phyloP scores from a whole-genome alignment of 225 moss, liverwort and hornwort species.

The Rhytidiadelphus loreus region DNA sequence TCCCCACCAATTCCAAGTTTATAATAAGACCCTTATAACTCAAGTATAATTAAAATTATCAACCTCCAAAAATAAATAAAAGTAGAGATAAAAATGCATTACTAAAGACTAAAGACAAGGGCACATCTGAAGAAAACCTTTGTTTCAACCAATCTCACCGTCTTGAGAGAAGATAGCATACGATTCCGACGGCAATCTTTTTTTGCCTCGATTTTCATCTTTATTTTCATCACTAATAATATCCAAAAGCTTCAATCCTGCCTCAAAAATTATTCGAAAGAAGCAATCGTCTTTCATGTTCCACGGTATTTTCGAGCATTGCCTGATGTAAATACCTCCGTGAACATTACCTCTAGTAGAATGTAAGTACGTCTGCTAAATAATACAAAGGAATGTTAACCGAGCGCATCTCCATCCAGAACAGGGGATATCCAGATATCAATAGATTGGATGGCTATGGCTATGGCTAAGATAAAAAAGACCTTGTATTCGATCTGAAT shows the following conservation, averaged over 20 bases:
- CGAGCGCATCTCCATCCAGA: background rate
- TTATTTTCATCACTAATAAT: slow-evolving; percentile 15
- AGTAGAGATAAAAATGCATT: background rate
- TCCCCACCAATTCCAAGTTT: background rate
- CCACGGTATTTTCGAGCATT: background rate
- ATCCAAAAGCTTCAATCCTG: slow-evolving; percentile 28
- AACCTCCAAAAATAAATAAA: background rate
- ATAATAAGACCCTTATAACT: background rate
- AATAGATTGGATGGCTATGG: background rate
- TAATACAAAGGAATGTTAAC: background rate
- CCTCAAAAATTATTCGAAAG: background rate
- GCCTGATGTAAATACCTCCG: background rate
- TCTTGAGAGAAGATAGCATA: slow-evolving; percentile 27
- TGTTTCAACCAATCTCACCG: slow-evolving; percentile 13
- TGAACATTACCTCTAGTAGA: background rate
- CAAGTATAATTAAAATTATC: background rate
- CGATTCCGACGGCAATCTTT: slow-evolving; percentile 1
- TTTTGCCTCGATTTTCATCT: background rate
- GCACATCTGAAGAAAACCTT: background rate
- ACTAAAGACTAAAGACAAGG: background rate
- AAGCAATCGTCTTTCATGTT: background rate
- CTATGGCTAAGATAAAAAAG: background rate
- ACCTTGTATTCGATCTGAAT: background rate
- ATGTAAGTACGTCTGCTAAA: background rate
- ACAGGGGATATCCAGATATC: background rate